Evolutionary conservation across 345 rosid species (phyloP).

Genomic region (Lepidium aucheri): DNA sequence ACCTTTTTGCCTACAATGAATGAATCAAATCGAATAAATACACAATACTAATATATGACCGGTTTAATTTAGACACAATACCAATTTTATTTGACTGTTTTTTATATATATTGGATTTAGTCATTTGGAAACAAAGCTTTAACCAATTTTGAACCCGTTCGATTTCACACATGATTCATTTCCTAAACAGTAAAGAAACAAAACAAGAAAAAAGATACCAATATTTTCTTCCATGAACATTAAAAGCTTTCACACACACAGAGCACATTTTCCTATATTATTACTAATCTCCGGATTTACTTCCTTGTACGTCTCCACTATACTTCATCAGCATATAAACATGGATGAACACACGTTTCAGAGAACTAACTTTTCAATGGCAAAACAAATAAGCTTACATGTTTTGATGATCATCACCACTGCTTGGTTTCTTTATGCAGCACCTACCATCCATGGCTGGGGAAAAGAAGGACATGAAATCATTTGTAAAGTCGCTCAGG

Average conservation of each 20-base stretch:
- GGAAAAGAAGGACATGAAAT: constrained; percentile 67
- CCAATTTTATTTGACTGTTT: no score
- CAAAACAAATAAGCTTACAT: constrained; percentile 5
- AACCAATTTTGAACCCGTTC: not conserved
- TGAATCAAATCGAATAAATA: not conserved
- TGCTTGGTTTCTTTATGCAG: constrained; percentile 8
- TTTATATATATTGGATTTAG: no score
- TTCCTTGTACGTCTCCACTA: constrained; percentile 1
- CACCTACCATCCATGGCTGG: constrained; percentile 38
- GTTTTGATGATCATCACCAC: constrained; percentile 12
- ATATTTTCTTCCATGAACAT: not conserved
- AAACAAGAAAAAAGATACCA: not conserved
- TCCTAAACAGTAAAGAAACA: not conserved
- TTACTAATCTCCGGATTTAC: constrained; percentile 1
- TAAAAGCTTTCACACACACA: not conserved
- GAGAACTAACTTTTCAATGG: not conserved
- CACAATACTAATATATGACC: not conserved
- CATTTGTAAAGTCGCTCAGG: constrained; percentile 72
- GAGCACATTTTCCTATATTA: not conserved
- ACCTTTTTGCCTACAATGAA: no score
- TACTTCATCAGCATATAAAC: not conserved
- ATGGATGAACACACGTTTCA: not conserved
- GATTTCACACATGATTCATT: constrained; percentile 16
- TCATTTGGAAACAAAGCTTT: no score
- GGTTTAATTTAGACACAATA: no score